Evolutionary conservation across 2,329 filamentous ascomycete species (phyloP).

Genomic region (Aspergillus felis): DNA sequence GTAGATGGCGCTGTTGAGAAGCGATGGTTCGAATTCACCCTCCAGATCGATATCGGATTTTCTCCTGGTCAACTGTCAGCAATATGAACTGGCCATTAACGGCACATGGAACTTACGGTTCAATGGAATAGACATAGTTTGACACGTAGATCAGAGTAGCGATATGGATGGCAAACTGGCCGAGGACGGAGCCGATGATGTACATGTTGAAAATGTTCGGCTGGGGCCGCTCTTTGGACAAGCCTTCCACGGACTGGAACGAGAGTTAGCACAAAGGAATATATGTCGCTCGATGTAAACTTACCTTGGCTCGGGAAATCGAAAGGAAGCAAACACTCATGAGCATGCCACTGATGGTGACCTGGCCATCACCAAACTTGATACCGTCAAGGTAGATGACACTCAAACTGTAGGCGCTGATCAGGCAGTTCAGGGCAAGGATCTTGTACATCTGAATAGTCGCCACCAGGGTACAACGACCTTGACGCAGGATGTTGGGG

Average conservation of each 20-base stretch:
- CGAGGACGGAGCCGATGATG: conserved; percentile 95
- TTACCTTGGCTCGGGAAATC: conserved; percentile 86
- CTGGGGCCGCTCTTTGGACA: conserved; percentile 95
- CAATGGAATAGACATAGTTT: conserved; percentile 77
- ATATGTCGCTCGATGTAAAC: conserved; percentile 7
- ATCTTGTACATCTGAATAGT: conserved; percentile 99
- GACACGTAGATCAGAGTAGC: conserved; percentile 91
- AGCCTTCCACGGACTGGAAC: conserved; percentile 72
- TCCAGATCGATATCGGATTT: conserved; percentile 75
- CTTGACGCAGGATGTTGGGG: conserved; percentile 97
- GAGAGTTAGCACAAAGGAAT: conserved; percentile 8
- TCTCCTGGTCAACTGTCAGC: conserved; percentile 40
- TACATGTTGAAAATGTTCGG: conserved; percentile 99
- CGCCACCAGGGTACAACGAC: conserved; percentile 92
- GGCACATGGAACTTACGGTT: conserved; percentile 62
- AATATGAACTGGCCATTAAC: conserved; percentile 22
- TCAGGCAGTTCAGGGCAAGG: conserved; percentile 92
- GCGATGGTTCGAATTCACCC: conserved; percentile 86
- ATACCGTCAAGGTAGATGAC: conserved; percentile 97
- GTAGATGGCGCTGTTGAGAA: conserved; percentile 96
- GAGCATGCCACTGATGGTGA: conserved; percentile 98
- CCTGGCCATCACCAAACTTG: conserved; percentile 97
- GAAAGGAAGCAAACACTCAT: conserved; percentile 99
- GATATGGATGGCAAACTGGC: conserved; percentile 95
- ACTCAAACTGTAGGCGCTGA: conserved; percentile 93